Percentiles rank a stretch among this genome's conserved stretches.
Evolutionary conservation across 495 filamentous ascomycete species (phyloP).

Genomic region (Ramalina intermedia): DNA sequence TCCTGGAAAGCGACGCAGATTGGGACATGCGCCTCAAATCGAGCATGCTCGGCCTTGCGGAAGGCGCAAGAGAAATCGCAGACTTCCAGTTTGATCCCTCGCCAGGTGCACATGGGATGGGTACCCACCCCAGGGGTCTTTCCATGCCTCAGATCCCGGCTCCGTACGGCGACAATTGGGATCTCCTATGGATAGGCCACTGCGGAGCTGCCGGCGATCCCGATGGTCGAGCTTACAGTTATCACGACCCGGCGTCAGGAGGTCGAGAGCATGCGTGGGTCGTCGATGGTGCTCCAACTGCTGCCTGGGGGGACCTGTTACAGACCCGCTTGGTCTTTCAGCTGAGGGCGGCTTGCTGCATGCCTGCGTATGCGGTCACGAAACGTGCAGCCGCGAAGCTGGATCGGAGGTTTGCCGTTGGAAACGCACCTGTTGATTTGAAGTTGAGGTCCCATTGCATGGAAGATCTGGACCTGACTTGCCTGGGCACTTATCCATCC

Average conservation of each 20-base stretch:
- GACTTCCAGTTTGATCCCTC: constrained; percentile 1
- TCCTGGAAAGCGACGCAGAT: constrained; percentile 34
- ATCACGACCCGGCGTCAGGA: neutral
- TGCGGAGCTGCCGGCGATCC: constrained; percentile 23
- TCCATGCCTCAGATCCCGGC: neutral
- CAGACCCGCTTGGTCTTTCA: no score
- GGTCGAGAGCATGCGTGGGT: neutral
- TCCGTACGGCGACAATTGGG: constrained; percentile 23
- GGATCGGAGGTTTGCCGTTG: no score
- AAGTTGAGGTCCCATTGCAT: no score
- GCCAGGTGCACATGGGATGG: neutral
- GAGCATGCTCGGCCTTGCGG: constrained; percentile 8
- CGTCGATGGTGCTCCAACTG: no score
- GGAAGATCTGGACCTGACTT: no score
- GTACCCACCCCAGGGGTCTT: neutral
- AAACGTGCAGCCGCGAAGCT: no score
- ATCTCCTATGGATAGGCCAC: constrained; percentile 29
- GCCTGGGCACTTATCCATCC: no score
- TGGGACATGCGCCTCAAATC: constrained; percentile 28
- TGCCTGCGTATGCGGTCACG: no score
- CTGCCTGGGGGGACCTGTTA: no score
- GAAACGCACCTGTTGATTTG: no score
- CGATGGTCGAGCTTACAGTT: neutral
- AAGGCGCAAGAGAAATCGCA: constrained; percentile 11
- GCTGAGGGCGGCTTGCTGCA: no score